Conservation (phyloP, 2,329 filamentous ascomycete species). For the Curvularia spicifera region DNA sequence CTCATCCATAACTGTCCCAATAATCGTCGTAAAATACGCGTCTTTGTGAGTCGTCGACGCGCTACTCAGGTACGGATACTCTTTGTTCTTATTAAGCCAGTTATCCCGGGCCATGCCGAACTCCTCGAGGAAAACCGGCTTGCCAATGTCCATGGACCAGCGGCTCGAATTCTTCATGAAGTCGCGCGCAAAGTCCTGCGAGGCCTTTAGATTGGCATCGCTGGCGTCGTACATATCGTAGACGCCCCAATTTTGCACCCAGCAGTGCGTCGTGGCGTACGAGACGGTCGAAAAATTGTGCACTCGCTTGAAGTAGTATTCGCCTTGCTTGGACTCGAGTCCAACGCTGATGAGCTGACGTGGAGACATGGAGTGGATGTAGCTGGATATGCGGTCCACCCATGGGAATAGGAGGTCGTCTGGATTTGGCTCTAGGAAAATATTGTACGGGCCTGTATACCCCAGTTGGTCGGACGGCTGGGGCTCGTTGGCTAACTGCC, state of each 20-base stretch:
- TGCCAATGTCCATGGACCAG: conserved; percentile 48
- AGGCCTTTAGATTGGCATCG: conserved; percentile 38
- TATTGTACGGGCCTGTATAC: conserved; percentile 35
- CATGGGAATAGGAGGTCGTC: conserved; percentile 47
- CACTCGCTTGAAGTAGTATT: conserved; percentile 49
- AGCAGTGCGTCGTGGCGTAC: conserved; percentile 51
- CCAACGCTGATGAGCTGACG: conserved; percentile 50
- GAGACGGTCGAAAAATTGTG: conserved; percentile 48
- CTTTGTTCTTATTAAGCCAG: conserved; percentile 47
- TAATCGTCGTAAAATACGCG: conserved; percentile 49
- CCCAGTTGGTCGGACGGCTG: conserved; percentile 38
- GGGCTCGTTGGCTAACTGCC: conserved; percentile 52
- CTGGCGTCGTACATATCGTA: conserved; percentile 50
- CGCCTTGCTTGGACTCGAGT: conserved; percentile 50
- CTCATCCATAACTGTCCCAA: conserved; percentile 44
- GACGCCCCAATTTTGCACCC: conserved; percentile 51
- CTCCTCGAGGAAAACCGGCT: conserved; percentile 50
- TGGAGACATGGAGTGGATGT: conserved; percentile 47
- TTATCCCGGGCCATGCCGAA: conserved; percentile 52
- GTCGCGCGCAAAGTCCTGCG: conserved; percentile 44
- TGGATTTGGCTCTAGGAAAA: conserved; percentile 38
- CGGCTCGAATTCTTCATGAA: conserved; percentile 46
- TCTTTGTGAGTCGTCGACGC: conserved; percentile 49
- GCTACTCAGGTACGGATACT: conserved; percentile 48
- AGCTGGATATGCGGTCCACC: conserved; percentile 46